Conservation (phyloP, 2,329 filamentous ascomycete genomes). For the Fusarium ramigenum region DNA sequence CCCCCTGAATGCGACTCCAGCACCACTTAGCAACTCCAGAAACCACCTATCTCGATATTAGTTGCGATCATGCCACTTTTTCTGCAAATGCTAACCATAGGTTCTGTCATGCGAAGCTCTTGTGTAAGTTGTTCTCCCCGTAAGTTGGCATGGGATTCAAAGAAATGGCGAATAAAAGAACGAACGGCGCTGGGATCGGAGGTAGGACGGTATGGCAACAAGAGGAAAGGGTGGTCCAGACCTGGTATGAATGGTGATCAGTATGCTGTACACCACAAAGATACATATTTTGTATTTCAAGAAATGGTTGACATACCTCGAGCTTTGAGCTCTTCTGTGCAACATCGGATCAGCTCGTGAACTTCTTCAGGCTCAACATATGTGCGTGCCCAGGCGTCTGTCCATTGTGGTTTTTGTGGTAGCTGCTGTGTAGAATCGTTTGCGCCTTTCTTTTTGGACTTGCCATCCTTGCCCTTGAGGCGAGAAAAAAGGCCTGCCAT, state of each 20-base stretch:
- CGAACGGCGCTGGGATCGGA: slow-evolving; percentile 92
- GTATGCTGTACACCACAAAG: slow-evolving; percentile 11
- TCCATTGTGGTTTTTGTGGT: slow-evolving; percentile 80
- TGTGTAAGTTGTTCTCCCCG: slow-evolving; percentile 78
- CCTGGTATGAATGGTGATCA: slow-evolving; percentile 59
- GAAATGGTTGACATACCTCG: slow-evolving; percentile 72
- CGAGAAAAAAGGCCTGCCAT: slow-evolving; percentile 70
- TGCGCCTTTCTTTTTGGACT: slow-evolving; percentile 72
- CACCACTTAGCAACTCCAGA: slow-evolving; percentile 98
- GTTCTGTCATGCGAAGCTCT: slow-evolving; percentile 91
- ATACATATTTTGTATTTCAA: slow-evolving; percentile 1
- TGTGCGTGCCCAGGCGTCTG: slow-evolving; percentile 85
- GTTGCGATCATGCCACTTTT: slow-evolving; percentile 13
- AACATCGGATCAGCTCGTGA: slow-evolving; percentile 83
- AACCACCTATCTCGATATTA: slow-evolving; percentile 71
- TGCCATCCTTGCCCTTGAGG: slow-evolving; percentile 79
- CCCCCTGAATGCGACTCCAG: slow-evolving; percentile 90
- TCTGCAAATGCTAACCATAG: slow-evolving; percentile 74
- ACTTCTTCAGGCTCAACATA: slow-evolving; percentile 90
- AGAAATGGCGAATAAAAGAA: slow-evolving; percentile 93
- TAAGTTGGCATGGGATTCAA: slow-evolving; percentile 73
- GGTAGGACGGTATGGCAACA: slow-evolving; percentile 92
- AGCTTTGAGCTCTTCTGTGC: slow-evolving; percentile 91
- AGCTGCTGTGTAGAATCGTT: slow-evolving; percentile 60
- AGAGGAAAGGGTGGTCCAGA: slow-evolving; percentile 89